phyloP scores from a whole-genome alignment of 768 basidiomycete species.

The Termitomyces sp. region DNA sequence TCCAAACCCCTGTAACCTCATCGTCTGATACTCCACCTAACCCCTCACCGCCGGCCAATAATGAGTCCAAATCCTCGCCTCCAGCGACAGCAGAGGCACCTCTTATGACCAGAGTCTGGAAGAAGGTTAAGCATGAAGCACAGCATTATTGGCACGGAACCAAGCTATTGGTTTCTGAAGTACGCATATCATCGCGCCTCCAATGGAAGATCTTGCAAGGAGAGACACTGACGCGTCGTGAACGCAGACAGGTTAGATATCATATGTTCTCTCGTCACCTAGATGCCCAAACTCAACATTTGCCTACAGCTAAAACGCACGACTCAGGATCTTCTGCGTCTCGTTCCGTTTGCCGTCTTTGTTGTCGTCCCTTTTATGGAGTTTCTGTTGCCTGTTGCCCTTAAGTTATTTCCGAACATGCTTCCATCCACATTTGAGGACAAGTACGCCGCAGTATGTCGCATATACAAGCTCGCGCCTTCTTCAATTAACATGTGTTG shows the following conservation, averaged over 20 bases:
- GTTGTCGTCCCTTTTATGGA: slow-evolving; percentile 99
- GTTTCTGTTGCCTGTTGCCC: slow-evolving; percentile 87
- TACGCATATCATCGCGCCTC: slow-evolving; percentile 81
- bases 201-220: slow-evolving; percentile 93
- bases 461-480: background rate
- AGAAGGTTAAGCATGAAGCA: slow-evolving; percentile 92
- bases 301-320: slow-evolving; percentile 75
- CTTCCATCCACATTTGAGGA: slow-evolving; percentile 98
- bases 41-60: slow-evolving; percentile 14
- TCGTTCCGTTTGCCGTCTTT: slow-evolving; percentile 95
- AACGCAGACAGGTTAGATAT: slow-evolving; percentile 75
- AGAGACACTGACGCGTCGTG: slow-evolving; percentile 84
- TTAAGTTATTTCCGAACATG: slow-evolving; percentile 98
- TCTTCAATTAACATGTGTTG: background rate
- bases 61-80: slow-evolving; percentile 42
- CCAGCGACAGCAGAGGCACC: slow-evolving; percentile 37
- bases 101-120: slow-evolving; percentile 70
- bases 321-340: slow-evolving; percentile 85
- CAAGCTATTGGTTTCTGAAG: slow-evolving; percentile 91
- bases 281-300: background rate
- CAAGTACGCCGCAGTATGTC: slow-evolving; percentile 80
- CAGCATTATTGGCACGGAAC: slow-evolving; percentile 96
- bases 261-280: background rate
- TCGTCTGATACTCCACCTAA: slow-evolving; percentile 6
- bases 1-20: slow-evolving; percentile 28